Percentiles rank a stretch among this genome's conserved stretches.
Conservation (phyloP, 371 early-diverging fungal species). For the Syncephalastrum contaminatum region DNA sequence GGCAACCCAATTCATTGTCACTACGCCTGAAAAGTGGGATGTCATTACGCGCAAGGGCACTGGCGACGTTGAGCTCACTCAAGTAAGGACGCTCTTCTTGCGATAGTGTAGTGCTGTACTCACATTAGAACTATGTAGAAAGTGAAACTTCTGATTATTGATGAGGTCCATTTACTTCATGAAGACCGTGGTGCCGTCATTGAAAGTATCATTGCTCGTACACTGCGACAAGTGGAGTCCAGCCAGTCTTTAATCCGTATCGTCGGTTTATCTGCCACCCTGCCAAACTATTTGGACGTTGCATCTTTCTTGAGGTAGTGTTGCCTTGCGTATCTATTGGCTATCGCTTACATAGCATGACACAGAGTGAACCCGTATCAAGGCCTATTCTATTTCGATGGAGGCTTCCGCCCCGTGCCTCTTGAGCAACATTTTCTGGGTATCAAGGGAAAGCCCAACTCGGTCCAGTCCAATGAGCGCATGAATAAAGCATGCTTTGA, state of each 20-base stretch:
- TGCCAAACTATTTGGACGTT: conserved; percentile 99
- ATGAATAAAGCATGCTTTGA: conserved; percentile 89
- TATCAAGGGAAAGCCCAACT: conserved; percentile 86
- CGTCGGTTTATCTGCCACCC: conserved; percentile 98
- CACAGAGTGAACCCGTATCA: conserved; percentile 83
- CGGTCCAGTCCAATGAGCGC: conserved; percentile 57
- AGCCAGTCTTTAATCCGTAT: conserved; percentile 95
- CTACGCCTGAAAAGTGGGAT: conserved; percentile 99
- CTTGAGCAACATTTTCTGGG: conserved; percentile 95
- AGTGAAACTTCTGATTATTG: conserved; percentile 93
- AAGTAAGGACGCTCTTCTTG: conserved; percentile 35
- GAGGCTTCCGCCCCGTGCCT: conserved; percentile 93
- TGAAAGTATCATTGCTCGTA: conserved; percentile 97
- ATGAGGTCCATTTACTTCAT: conserved; percentile 99
- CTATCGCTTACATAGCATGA: background rate
- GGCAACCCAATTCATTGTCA: conserved; percentile 96
- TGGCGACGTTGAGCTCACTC: conserved; percentile 89
- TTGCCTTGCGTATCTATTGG: background rate
- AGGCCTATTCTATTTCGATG: conserved; percentile 96
- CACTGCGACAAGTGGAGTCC: conserved; percentile 89
- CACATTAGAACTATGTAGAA: conserved; percentile 26
- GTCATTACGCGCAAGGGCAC: conserved; percentile 96
- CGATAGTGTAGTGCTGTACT: background rate
- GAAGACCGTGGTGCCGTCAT: conserved; percentile 99
- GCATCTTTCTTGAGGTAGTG: conserved; percentile 82